Evolutionary conservation across 768 basidiomycete species (phyloP).

Genomic region (Lactarius psammicola): DNA sequence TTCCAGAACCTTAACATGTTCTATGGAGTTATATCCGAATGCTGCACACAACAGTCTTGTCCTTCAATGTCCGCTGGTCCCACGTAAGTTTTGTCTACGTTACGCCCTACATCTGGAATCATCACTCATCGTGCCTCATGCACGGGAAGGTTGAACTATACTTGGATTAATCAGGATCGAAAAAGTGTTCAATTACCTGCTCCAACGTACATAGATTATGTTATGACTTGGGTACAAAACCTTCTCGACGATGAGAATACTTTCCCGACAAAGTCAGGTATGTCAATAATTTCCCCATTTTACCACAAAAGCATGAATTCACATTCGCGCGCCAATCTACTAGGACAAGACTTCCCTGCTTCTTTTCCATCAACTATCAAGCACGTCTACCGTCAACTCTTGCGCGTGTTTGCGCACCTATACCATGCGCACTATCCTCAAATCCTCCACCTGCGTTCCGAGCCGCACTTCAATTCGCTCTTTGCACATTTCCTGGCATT

Average conservation of each 20-base stretch:
- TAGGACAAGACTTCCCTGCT: conserved; percentile 84
- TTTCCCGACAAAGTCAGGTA: conserved; percentile 95
- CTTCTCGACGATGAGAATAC: conserved; percentile 90
- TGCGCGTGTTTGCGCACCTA: conserved; percentile 96
- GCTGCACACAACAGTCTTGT: conserved; percentile 87
- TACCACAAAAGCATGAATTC: background rate
- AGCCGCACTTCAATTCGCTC: conserved; percentile 94
- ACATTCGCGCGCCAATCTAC: background rate
- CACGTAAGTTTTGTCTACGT: conserved; percentile 50
- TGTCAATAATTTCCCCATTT: conserved; percentile 30
- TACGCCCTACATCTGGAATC: background rate
- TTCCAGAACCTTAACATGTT: conserved; percentile 97
- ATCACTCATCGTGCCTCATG: background rate
- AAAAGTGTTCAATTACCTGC: conserved; percentile 86
- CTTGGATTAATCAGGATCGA: conserved; percentile 91
- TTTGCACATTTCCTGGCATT: conserved; percentile 98
- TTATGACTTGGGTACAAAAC: conserved; percentile 96
- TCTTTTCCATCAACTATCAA: conserved; percentile 88
- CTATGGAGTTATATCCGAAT: conserved; percentile 91
- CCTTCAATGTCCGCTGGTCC: conserved; percentile 90
- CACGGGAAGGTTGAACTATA: conserved; percentile 74
- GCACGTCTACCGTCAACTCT: conserved; percentile 93
- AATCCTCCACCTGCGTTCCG: conserved; percentile 88
- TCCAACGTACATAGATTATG: conserved; percentile 96
- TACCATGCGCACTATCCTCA: conserved; percentile 93